Base-by-base conservation (phyloP, 345 rosid genomes). In the Mallotus nudiflorus region DNA sequence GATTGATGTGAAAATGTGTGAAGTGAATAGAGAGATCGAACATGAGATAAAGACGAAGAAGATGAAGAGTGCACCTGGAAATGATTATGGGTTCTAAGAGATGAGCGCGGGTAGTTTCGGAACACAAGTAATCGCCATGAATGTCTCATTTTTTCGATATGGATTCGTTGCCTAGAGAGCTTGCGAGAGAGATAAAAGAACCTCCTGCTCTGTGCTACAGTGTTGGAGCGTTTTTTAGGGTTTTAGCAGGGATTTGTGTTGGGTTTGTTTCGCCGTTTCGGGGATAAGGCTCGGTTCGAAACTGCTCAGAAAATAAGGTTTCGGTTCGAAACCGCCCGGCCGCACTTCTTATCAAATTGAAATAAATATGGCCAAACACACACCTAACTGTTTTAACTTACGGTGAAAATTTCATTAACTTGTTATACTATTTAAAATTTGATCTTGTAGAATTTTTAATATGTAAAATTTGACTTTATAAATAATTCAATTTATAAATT, bases 61-160 rank as follows among this genome's bases (percentile, higher is more conserved):
- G n/a, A n/a, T n/a, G n/a, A 54, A 54, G 80, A 73, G 60, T 66
- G 65, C 71, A 80, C 86, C 85, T 84, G 82, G 61, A 66, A 70
- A 48, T 58, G 80, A 52, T 54, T 78, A 65, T 80, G 44, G 67
- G 77, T 9, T 48, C 69, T 54, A 66, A 59, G 67, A 59, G 70
- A 75, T 20, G 85, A 83, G 4, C 77, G 81, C 72, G 51, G 66
- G 75, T 60, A 78, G 70, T 69, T 78, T 58, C 92, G 89, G 66
- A 73, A 76, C 58, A 87, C 87, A 63, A 87, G 73, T 20, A 80
- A 73, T 16, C 95, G 86, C 92, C 91, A 91, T 73, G 84, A 80
- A 64, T 78, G 78, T 84, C 96, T 88, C 98, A 89, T 88, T 72
- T 74, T n/a, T 57, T n/a, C n/a, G 25, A 3, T 46, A 52, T 55